These are phyloP conservation scores for Meripilus lineatus DNA, from an alignment of 1,284 basidiomycete genomes.

Conservation along the genomic window DNA sequence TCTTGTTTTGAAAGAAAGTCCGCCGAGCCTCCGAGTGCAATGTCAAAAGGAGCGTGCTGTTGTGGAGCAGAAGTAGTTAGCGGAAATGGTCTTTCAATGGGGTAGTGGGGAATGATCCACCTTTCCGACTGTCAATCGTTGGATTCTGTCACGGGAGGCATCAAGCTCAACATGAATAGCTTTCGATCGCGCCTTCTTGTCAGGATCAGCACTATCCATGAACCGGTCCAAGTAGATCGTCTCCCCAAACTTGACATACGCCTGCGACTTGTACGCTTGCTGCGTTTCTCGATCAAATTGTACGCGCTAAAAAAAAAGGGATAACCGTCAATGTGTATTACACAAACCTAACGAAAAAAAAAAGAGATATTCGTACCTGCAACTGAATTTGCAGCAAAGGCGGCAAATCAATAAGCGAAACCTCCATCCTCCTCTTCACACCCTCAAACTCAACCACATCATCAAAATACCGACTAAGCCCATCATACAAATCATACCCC, in stretches of 20 bases:
- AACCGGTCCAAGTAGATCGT: conserved; percentile 91
- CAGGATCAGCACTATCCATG: conserved; percentile 68
- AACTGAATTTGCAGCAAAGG: conserved; percentile 94
- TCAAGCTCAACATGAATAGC: conserved; percentile 64
- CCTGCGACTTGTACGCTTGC: conserved; percentile 93
- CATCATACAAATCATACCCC: conserved; percentile 89
- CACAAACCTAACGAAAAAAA: background rate
- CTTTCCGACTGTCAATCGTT: conserved; percentile 65
- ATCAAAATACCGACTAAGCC: conserved; percentile 88
- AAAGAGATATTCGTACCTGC: conserved; percentile 72
- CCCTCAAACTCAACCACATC: conserved; percentile 89
- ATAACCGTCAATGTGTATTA: conserved; percentile 6
- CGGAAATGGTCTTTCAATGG: conserved; percentile 2
- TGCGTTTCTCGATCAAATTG: conserved; percentile 92
- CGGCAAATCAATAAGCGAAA: conserved; percentile 83
- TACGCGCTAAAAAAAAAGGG: conserved; percentile 58
- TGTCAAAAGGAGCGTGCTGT: conserved; percentile 54
- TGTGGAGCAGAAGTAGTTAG: no score
- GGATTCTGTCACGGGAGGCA: conserved; percentile 58
- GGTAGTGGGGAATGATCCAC: conserved; percentile 34
- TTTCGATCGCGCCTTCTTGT: conserved; percentile 69
- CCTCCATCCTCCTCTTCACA: conserved; percentile 83
- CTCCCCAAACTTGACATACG: conserved; percentile 88
- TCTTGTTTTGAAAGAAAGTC: conserved; percentile 51
- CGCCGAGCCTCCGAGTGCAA: conserved; percentile 47